A percentile compares a stretch with the other conserved stretches of the same genome.
Evolutionary conservation across 345 rosid species (phyloP).

Genomic region (Carallia pectinifolia): DNA sequence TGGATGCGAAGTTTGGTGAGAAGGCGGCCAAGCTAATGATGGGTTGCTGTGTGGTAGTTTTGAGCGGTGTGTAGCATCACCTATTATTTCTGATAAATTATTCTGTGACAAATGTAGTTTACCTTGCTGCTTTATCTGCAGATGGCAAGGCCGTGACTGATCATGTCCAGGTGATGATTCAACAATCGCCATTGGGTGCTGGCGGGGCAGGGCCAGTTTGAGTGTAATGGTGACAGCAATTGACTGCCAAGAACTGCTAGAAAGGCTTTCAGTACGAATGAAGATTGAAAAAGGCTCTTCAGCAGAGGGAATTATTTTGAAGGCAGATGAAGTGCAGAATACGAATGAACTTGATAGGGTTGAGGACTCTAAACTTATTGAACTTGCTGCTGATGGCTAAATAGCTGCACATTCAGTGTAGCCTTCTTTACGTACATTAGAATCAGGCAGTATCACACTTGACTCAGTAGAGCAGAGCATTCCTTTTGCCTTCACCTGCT

Average conservation of each 20-base stretch:
- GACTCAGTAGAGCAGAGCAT: background rate
- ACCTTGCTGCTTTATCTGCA: constrained; percentile 16
- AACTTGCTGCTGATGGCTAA: constrained; percentile 8
- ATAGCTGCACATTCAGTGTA: background rate
- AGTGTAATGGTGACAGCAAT: constrained; percentile 83
- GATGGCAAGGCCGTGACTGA: constrained; percentile 36
- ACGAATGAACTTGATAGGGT: constrained; percentile 19
- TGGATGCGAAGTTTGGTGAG: constrained; percentile 58
- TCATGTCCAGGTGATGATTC: constrained; percentile 38
- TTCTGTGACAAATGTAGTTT: background rate
- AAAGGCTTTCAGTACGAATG: constrained; percentile 54
- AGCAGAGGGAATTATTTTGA: constrained; percentile 20
- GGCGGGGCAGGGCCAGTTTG: constrained; percentile 80
- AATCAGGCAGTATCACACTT: background rate
- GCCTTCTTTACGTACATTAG: background rate
- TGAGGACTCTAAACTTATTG: constrained; percentile 7
- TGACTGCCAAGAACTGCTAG: constrained; percentile 76
- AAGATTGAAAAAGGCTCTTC: constrained; percentile 25
- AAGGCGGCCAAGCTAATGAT: constrained; percentile 68
- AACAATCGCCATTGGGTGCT: constrained; percentile 84
- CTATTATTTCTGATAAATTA: background rate
- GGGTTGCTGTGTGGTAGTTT: constrained; percentile 81
- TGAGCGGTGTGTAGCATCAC: constrained; percentile 44
- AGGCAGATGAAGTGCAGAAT: constrained; percentile 23
- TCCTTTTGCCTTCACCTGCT: background rate